These are phyloP conservation scores for Aurinia saxatilis DNA, from an alignment of 345 rosid genomes.

Conservation along the genomic window DNA sequence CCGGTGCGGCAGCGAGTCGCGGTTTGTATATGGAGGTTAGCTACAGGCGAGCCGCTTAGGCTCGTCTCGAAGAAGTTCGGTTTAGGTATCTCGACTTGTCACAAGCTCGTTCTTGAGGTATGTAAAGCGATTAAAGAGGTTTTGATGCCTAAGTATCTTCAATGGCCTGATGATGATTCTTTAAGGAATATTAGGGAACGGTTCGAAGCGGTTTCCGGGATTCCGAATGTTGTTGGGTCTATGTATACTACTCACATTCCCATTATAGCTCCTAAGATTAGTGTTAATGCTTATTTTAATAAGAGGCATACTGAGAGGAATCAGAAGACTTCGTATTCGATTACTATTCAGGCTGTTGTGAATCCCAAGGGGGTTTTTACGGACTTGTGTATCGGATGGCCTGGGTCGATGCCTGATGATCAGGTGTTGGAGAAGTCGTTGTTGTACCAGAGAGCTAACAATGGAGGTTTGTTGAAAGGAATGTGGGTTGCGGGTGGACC, in stretches of 20 bases:
- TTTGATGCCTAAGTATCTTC: conserved; percentile 67
- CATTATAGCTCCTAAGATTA: conserved; percentile 70
- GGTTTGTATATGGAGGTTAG: conserved; percentile 86
- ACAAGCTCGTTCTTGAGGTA: conserved; percentile 70
- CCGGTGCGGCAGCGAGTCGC: conserved; percentile 94
- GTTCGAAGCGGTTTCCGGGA: conserved; percentile 49
- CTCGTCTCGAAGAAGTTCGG: conserved; percentile 73
- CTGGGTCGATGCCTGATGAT: conserved; percentile 80
- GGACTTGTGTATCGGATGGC: conserved; percentile 88
- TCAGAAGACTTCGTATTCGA: conserved; percentile 66
- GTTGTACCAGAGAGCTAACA: conserved; percentile 56
- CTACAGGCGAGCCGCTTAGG: conserved; percentile 70
- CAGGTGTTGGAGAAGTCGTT: conserved; percentile 74
- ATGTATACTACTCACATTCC: conserved; percentile 86
- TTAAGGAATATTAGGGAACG: conserved; percentile 35
- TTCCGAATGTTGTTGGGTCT: conserved; percentile 64
- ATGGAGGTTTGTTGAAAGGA: conserved; percentile 52
- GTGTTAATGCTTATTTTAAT: conserved; percentile 70
- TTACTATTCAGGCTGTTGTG: conserved; percentile 70
- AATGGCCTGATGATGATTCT: conserved; percentile 70
- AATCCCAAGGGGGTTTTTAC: conserved; percentile 63
- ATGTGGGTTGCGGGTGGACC: conserved; percentile 66
- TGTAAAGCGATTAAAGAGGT: conserved; percentile 66
- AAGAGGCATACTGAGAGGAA: conserved; percentile 75
- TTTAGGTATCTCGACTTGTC: conserved; percentile 77